Base-by-base conservation (phyloP, 495 filamentous ascomycete species). In the Penicillium paxilli region DNA sequence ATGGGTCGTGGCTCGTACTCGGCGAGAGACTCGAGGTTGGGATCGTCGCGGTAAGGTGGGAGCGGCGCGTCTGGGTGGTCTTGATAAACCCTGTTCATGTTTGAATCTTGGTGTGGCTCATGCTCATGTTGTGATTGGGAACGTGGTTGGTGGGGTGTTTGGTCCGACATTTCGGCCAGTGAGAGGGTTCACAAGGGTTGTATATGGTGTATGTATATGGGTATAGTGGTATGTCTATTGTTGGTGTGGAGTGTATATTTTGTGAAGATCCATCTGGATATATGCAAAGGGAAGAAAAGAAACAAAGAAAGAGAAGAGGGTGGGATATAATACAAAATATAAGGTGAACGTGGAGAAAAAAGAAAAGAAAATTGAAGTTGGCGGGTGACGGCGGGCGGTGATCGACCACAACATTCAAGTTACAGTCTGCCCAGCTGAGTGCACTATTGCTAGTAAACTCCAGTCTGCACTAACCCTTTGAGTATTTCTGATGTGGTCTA, bases 1-100 rank as follows among this genome's bases (percentile, higher is more conserved):
- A 65, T 60, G 0, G 59, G 58, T 23, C 55, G 53, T 2, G 64
- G 64, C 16, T 67, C 64, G 20, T 58, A 67, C 32, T 51, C 49
- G 9, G 53, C 50, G 2, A 66, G 38, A 4, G 56, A 54, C 19
- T 37, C 12, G 20, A 45, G 23, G 41, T 28, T 10, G 8, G 45
- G 26, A 32, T 58, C 49, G 38, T 64, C 61, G 33, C 16, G 57
- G 25, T 64, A 59, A 20, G 21, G 44, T 24, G 35, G 51, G 44
- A 67, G 51, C 33, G 64, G 61, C 28, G 64, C 61, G 21, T 67
- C 64, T 14, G 64, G 58, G 37, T 64, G 62, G n/a, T 64, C 51
- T 40, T 47, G 48, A 12, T 50, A 30, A 30, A 38, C 41, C 12
- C 51, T 44, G 28, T 49, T 47, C 40, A 22, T 41, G 56, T 10